Conservation (phyloP, 108 stramenopile species). For the Nannochloropsis oceanica region DNA sequence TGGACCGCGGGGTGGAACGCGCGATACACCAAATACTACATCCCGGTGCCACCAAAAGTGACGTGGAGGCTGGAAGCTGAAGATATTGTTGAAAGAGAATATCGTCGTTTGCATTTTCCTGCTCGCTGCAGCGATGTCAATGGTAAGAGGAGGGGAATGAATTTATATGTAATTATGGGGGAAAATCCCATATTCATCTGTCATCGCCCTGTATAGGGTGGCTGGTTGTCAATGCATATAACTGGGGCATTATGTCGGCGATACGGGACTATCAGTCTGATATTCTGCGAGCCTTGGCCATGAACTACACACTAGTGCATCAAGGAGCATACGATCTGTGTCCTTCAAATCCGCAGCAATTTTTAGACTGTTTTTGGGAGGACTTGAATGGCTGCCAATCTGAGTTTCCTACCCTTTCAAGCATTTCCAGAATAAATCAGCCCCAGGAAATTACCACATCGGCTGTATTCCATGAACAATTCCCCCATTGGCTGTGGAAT, state of each 20-base stretch:
- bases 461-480: background rate
- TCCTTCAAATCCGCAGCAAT: background rate
- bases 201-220: background rate
- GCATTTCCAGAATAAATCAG: background rate
- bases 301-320: background rate
- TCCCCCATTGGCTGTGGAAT: background rate
- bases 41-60: background rate
- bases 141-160: background rate
- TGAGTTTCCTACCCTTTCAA: background rate
- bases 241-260: background rate
- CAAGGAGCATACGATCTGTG: background rate
- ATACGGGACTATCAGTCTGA: background rate
- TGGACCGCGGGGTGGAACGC: background rate
- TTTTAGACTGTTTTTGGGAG: no score
- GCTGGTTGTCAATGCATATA: background rate
- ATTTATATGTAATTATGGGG: background rate
- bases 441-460: background rate
- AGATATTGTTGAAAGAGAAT: background rate
- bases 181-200: background rate
- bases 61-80: background rate
- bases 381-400: background rate
- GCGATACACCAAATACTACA: background rate
- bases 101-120: background rate
- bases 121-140: background rate
- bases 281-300: background rate